These are phyloP conservation scores for Linnemannia elongata DNA, from an alignment of 192 early-diverging fungal genomes.

Conservation along the genomic window DNA sequence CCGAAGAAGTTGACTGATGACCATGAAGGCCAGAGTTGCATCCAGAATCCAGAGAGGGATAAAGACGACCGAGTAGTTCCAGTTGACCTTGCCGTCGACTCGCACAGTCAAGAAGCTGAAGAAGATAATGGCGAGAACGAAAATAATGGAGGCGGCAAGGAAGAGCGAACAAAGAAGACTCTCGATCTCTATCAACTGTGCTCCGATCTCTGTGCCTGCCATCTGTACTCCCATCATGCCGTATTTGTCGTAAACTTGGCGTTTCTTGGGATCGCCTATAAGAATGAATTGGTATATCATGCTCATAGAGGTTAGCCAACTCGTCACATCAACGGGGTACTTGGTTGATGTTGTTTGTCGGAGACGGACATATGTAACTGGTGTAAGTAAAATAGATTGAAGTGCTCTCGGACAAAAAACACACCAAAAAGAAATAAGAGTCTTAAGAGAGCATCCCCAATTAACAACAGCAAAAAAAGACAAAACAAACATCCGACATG, in stretches of 20 bases:
- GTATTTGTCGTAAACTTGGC: slow-evolving; percentile 92
- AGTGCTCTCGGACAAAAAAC: slow-evolving; percentile 6
- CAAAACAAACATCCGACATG: slow-evolving; percentile 3
- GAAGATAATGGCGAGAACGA: slow-evolving; percentile 82
- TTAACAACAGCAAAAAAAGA: background rate
- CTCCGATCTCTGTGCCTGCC: slow-evolving; percentile 77
- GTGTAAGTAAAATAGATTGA: slow-evolving; percentile 3
- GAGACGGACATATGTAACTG: background rate
- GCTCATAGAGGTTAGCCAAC: background rate
- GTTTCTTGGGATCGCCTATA: slow-evolving; percentile 81
- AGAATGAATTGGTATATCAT: background rate
- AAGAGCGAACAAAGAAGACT: slow-evolving; percentile 73
- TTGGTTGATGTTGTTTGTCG: background rate
- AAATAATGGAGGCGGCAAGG: slow-evolving; percentile 61
- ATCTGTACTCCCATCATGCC: slow-evolving; percentile 84
- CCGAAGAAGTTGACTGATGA: slow-evolving; percentile 37
- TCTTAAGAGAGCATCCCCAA: slow-evolving; percentile 5
- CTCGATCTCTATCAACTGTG: slow-evolving; percentile 76
- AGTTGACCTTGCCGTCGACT: slow-evolving; percentile 77
- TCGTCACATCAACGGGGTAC: background rate
- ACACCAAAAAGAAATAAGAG: background rate
- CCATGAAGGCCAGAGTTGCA: slow-evolving; percentile 55
- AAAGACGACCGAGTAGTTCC: slow-evolving; percentile 84
- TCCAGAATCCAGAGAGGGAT: slow-evolving; percentile 88
- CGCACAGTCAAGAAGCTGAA: slow-evolving; percentile 84